Evolutionary conservation across 805 yeast species (phyloP).

Genomic region (Spathaspora arborariae): DNA sequence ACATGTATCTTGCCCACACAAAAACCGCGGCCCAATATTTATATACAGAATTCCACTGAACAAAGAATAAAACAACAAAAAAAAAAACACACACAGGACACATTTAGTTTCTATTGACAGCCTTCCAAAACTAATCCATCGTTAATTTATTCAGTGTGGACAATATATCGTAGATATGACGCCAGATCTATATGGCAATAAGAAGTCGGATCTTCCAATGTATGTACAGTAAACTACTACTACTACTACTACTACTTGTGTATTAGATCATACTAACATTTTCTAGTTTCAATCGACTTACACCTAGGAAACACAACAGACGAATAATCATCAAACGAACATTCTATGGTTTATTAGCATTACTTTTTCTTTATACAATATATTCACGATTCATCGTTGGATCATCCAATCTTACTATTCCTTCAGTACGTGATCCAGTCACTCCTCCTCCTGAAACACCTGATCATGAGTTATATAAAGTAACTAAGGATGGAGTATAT

Average conservation of each 20-base stretch:
- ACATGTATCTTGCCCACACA: no score
- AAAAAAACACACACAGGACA: not conserved
- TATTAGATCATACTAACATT: not conserved
- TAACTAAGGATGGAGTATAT: constrained; percentile 15
- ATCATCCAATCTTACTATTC: not conserved
- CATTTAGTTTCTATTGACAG: not conserved
- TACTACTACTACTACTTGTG: not conserved
- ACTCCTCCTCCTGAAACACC: not conserved
- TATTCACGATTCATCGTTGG: constrained; percentile 3
- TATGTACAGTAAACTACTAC: constrained; percentile 15
- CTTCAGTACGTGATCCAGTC: not conserved
- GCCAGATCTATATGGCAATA: constrained; percentile 28
- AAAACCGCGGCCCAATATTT: no score
- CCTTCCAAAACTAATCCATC: no score
- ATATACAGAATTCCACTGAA: no score
- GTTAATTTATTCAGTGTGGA: not conserved
- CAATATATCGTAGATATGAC: not conserved
- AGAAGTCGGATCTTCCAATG: constrained; percentile 47
- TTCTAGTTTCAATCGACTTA: constrained; percentile 16
- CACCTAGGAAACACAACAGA: constrained; percentile 14
- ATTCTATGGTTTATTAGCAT: constrained; percentile 5
- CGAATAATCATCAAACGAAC: constrained; percentile 7
- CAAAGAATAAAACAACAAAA: no score
- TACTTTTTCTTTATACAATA: constrained; percentile 7
- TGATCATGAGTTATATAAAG: constrained; percentile 20